phyloP scores from a whole-genome alignment of 169 alveolate genomes.

The Eimeria tenella region DNA sequence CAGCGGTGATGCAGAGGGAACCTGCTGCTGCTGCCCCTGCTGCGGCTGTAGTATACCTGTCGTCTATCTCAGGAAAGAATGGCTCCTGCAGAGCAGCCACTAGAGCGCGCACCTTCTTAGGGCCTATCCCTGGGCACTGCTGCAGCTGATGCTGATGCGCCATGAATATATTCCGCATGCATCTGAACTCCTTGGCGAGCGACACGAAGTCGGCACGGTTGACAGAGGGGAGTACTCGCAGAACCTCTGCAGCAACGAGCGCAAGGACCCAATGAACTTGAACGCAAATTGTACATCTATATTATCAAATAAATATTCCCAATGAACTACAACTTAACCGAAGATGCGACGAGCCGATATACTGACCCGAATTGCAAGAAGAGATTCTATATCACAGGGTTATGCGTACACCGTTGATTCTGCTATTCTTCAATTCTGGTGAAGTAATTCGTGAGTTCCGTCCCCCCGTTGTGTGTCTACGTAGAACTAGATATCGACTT shows the following conservation, averaged over 20 bases:
- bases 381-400: not conserved
- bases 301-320: too few species aligned
- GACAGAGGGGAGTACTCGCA: slow-evolving; percentile 79
- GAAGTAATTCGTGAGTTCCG: too few species aligned
- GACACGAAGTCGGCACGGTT: slow-evolving; percentile 81
- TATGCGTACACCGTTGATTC: not conserved
- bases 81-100: slow-evolving; percentile 63
- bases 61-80: slow-evolving; percentile 65
- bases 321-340: too few species aligned
- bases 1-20: not conserved
- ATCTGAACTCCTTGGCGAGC: slow-evolving; percentile 78
- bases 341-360: too few species aligned
- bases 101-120: slow-evolving; percentile 52
- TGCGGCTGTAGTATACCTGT: slow-evolving; percentile 29
- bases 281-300: not conserved
- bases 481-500: too few species aligned
- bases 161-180: slow-evolving; percentile 68
- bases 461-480: too few species aligned
- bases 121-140: slow-evolving; percentile 81
- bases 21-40: slow-evolving; percentile 11
- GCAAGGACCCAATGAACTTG: slow-evolving; percentile 54
- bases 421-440: not conserved
- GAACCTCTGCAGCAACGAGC: slow-evolving; percentile 73
- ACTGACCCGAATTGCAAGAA: not conserved
- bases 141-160: slow-evolving; percentile 79